Percentiles rank a stretch among this genome's conserved stretches.
These are phyloP conservation scores for Linum trigynum DNA, from an alignment of 345 rosid genomes.

Conservation along the genomic window DNA sequence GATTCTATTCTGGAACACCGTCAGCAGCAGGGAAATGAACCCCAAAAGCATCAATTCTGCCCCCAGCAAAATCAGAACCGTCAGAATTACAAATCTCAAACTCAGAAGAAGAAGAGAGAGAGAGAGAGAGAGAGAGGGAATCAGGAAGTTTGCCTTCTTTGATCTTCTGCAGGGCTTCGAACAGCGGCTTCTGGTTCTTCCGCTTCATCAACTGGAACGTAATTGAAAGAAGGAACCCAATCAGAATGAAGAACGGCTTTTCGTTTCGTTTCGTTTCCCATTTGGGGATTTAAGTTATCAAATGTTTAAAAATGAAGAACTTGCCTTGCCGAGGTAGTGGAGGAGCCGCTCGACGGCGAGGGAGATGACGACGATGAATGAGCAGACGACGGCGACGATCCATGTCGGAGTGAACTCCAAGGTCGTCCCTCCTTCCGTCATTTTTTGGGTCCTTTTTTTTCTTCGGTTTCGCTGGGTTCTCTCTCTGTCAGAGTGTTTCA, in stretches of 20 bases:
- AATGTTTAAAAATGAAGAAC: not conserved
- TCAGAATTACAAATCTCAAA: not conserved
- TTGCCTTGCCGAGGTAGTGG: conserved; percentile 69
- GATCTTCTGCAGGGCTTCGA: conserved; percentile 65
- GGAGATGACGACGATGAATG: conserved; percentile 60
- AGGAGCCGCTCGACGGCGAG: conserved; percentile 55
- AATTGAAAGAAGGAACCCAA: not conserved
- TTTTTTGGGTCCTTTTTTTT: not conserved
- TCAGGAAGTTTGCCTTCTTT: conserved; percentile 52
- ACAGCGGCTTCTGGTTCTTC: conserved; percentile 59
- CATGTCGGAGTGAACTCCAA: conserved; percentile 78
- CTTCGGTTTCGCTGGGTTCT: not conserved
- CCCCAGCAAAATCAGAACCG: not conserved
- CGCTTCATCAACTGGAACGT: conserved; percentile 38
- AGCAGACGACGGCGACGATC: conserved; percentile 78
- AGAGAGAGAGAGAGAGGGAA: too few relatives aligned
- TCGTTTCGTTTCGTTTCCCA: too few relatives aligned
- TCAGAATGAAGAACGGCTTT: not conserved
- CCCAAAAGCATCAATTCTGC: conserved; percentile 92
- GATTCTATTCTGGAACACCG: conserved; percentile 50
- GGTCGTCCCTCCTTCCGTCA: conserved; percentile 51
- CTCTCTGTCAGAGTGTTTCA: too few relatives aligned
- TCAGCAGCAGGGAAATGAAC: conserved; percentile 63
- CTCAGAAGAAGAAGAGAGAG: too few relatives aligned
- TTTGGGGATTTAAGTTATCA: too few relatives aligned